Conservation (phyloP, 2,329 filamentous ascomycete species). For the Fonsecaea erecta region DNA sequence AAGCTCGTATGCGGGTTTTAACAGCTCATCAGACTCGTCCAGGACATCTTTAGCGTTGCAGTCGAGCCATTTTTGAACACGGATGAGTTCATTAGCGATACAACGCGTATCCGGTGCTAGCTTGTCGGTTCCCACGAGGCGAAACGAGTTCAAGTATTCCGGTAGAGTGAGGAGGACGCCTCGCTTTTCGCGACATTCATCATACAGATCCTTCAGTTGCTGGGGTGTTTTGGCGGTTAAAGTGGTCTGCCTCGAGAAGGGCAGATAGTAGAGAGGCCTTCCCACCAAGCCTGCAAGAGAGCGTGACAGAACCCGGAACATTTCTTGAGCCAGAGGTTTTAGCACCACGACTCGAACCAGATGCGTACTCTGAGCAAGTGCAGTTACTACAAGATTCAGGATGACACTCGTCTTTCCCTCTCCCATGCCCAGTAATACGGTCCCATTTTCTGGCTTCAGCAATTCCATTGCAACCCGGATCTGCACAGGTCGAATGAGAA, state of each 20-base stretch:
- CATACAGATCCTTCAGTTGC: conserved; percentile 47
- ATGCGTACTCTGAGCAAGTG: conserved; percentile 56
- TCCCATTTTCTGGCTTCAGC: conserved; percentile 56
- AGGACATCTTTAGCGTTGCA: conserved; percentile 59
- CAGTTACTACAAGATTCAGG: conserved; percentile 64
- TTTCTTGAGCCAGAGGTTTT: conserved; percentile 66
- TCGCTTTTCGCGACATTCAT: conserved; percentile 54
- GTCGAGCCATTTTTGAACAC: conserved; percentile 54
- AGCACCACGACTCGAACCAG: conserved; percentile 65
- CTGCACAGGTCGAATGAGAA: conserved; percentile 66
- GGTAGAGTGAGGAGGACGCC: conserved; percentile 67
- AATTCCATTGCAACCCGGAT: conserved; percentile 63
- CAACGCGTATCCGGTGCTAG: conserved; percentile 37
- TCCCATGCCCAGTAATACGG: conserved; percentile 74
- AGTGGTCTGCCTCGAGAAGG: conserved; percentile 50
- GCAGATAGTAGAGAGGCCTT: conserved; percentile 52
- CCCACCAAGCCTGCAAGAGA: conserved; percentile 53
- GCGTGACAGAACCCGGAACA: conserved; percentile 59
- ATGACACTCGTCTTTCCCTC: conserved; percentile 74
- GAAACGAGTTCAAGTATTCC: conserved; percentile 67
- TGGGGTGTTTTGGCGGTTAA: conserved; percentile 42
- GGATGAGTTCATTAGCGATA: conserved; percentile 45
- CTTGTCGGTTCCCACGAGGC: conserved; percentile 64
- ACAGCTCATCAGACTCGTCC: conserved; percentile 69
- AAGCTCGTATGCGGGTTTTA: conserved; percentile 65